Evolutionary conservation across 352 stramenopile genomes (phyloP), one percentile per base, ranked within the genome.

Genomic region (Globisporangium orthogonon): DNA sequence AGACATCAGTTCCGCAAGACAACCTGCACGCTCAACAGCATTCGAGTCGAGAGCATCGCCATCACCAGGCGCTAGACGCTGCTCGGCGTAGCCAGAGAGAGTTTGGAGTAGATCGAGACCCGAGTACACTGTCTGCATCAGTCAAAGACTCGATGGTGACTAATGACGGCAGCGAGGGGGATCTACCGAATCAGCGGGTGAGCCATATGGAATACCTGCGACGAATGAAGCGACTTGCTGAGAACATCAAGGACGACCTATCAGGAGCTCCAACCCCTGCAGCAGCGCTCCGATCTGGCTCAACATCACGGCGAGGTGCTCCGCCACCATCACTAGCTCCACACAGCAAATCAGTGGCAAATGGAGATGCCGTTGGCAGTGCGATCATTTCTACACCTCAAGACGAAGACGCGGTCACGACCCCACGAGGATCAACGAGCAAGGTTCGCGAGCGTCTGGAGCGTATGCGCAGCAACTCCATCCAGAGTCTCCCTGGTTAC

Each of bases 131-230:
- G 15, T 52, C 48, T 0, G 33, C 29, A 15, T 13, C 48, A 13
- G 10, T 17, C 18, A 41, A 57, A 11, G 40, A 33, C 28, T 60
- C 52, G 4, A 41, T 37, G 5, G 55, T 28, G 5, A 63, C 50
- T 6, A 58, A 52, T 49, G 76, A 62, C 31, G 59, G 69, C 17
- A 56, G 73, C 14, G 74, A 83, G 14, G 62, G 63, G 2, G 74
- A 85, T 13, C 30, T 87, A 30, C 77, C 79, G 54, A 48, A 66
- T 15, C 73, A 86, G 29, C 76, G 79, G 3, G 66, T 86, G 23
- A 70, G 75, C 50, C 79, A 90, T 60, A 73, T 90, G 75, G 77
- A 83, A 50, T 90, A 88, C 53, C 53, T 90, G 52, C 70, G 76
- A 23, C 64, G 72, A 35, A 87, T 90, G 80, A 86, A 79, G 50